Conservation (phyloP, 257 asterid genomes). For the Solanum medicagineum region DNA sequence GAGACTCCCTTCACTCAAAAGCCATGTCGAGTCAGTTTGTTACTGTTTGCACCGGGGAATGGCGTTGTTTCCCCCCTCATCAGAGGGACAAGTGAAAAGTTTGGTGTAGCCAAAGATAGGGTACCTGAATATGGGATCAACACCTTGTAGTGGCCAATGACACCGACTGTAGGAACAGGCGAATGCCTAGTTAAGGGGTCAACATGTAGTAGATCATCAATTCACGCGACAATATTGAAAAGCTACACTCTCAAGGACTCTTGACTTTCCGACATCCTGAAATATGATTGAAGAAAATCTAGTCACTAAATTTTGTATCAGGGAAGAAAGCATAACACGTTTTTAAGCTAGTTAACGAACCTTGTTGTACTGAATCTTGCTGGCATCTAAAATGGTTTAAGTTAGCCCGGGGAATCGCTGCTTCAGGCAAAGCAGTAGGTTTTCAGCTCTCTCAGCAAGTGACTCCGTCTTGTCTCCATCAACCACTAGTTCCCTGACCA, state of each 20-base stretch:
- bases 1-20: constrained; percentile 60
- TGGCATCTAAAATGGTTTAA: constrained; percentile 67
- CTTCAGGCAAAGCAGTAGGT: constrained; percentile 52
- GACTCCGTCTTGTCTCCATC: constrained; percentile 73
- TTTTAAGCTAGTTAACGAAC: constrained; percentile 7
- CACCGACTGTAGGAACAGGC: constrained; percentile 19
- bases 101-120: constrained; percentile 39
- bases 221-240: constrained; percentile 62
- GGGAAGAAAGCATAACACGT: background rate
- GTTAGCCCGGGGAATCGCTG: constrained; percentile 70
- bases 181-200: constrained; percentile 54
- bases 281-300: background rate
- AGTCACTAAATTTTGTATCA: background rate
- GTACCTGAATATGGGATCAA: constrained; percentile 24
- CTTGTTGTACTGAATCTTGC: constrained; percentile 90
- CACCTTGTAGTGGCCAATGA: constrained; percentile 19
- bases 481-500: constrained; percentile 57
- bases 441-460: constrained; percentile 71
- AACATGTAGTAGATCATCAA: constrained; percentile 75
- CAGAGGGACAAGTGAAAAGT: constrained; percentile 40
- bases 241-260: constrained; percentile 95
- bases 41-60: constrained; percentile 12
- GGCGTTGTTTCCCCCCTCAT: constrained; percentile 53
- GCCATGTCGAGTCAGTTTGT: constrained; percentile 53
- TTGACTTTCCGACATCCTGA: constrained; percentile 82